Evolutionary conservation across 371 early-diverging fungal genomes (phyloP).

Genomic region (Actinomortierella ambigua): DNA sequence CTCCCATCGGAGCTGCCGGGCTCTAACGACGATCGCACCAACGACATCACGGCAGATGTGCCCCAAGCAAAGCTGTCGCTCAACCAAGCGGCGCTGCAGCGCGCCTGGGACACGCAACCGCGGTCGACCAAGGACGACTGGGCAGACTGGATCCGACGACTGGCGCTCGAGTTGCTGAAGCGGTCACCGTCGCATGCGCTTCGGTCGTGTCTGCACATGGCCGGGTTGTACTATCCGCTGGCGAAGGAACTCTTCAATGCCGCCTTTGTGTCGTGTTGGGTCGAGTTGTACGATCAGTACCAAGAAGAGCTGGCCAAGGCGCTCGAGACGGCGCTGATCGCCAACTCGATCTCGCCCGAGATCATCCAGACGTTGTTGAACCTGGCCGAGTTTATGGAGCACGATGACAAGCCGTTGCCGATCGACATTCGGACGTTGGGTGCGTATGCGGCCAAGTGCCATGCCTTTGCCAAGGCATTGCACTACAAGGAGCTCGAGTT

Average conservation of each 20-base stretch:
- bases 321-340: constrained; percentile 85
- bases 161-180: constrained; percentile 93
- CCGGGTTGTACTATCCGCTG: constrained; percentile 82
- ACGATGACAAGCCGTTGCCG: constrained; percentile 94
- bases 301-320: constrained; percentile 91
- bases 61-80: constrained; percentile 75
- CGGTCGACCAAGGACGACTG: constrained; percentile 94
- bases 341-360: constrained; percentile 90
- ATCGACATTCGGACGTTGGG: constrained; percentile 93
- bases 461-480: constrained; percentile 95
- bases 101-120: constrained; percentile 93
- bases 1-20: constrained; percentile 71
- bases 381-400: constrained; percentile 98
- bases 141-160: constrained; percentile 93
- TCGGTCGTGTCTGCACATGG: constrained; percentile 88
- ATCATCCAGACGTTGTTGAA: constrained; percentile 91
- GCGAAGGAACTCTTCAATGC: constrained; percentile 96
- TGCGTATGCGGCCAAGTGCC: constrained; percentile 90
- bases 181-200: constrained; percentile 96
- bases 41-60: constrained; percentile 30
- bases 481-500: constrained; percentile 98
- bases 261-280: constrained; percentile 97
- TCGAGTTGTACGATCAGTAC: constrained; percentile 88
- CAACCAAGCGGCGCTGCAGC: constrained; percentile 86
- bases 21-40: constrained; percentile 47